A percentile compares a stretch with the other conserved stretches of the same genome.
phyloP scores from a whole-genome alignment of 176 grass and related monocot species.

The Zoysia pacifica region DNA sequence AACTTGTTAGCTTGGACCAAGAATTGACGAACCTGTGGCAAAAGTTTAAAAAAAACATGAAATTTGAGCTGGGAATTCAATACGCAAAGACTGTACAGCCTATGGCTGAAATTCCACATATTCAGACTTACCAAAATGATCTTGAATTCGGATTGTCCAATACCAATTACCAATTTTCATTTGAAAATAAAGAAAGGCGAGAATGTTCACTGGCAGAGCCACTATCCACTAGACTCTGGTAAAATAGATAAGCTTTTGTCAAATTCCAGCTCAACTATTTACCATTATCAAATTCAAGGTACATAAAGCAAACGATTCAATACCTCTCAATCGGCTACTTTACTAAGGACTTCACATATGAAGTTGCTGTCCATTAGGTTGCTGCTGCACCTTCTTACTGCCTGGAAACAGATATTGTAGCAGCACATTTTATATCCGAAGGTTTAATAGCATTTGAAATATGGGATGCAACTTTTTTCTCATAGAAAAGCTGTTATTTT shows the following conservation, averaged over 20 bases:
- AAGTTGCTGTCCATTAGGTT: neutral
- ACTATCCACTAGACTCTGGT: slow-evolving; percentile 25
- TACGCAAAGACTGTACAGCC: neutral
- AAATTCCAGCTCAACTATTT: neutral
- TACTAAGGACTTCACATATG: slow-evolving; percentile 7
- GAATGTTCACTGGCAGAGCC: slow-evolving; percentile 13
- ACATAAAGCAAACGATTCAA: neutral
- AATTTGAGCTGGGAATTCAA: neutral
- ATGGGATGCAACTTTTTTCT: neutral
- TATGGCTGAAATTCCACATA: neutral
- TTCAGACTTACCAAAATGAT: slow-evolving; percentile 43
- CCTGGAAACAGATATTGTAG: slow-evolving; percentile 35
- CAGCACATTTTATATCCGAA: neutral
- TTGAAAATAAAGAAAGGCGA: neutral
- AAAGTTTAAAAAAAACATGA: neutral
- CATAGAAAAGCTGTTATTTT: neutral
- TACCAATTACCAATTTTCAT: slow-evolving; percentile 19
- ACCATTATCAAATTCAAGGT: neutral
- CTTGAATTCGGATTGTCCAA: slow-evolving; percentile 1
- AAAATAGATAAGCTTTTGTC: neutral
- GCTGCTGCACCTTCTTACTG: slow-evolving; percentile 27
- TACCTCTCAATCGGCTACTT: slow-evolving; percentile 34
- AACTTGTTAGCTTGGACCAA: slow-evolving; percentile 28
- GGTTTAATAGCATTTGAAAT: neutral
- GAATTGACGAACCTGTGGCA: slow-evolving; percentile 27